Evolutionary conservation across 2,329 filamentous ascomycete species (phyloP).

Genomic region (Nemania sp.): DNA sequence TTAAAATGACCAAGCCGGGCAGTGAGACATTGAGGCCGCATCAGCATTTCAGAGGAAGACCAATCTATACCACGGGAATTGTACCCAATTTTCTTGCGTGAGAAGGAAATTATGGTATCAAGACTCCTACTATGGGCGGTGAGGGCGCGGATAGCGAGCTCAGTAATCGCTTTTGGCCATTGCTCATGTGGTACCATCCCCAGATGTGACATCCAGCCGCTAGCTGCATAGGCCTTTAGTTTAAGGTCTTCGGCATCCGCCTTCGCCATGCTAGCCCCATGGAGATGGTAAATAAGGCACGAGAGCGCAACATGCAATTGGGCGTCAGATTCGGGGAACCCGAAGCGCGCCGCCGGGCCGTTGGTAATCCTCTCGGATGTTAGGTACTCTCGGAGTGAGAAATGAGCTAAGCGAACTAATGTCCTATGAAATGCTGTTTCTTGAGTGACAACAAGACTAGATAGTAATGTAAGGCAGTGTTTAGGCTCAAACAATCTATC

Average conservation of each 20-base stretch:
- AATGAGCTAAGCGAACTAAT: conserved; percentile 13
- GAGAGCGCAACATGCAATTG: conserved; percentile 14
- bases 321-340: conserved; percentile 4
- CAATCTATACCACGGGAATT: too few species aligned
- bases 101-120: neutral
- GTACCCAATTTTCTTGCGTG: too few species aligned
- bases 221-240: neutral
- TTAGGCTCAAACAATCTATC: neutral
- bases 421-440: too few species aligned
- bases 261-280: neutral
- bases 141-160: conserved; percentile 10
- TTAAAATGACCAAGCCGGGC: neutral
- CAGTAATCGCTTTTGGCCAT: neutral
- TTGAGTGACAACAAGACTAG: neutral
- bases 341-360: neutral
- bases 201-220: neutral
- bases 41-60: neutral
- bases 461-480: neutral
- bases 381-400: conserved; percentile 16
- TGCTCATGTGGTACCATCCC: neutral
- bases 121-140: conserved; percentile 4
- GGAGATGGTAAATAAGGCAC: conserved; percentile 8
- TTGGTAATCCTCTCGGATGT: neutral
- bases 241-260: neutral
- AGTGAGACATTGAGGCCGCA: conserved; percentile 1